These are phyloP conservation scores for Erysimum cheiri DNA, from an alignment of 441 rosid species.

Conservation along the genomic window DNA sequence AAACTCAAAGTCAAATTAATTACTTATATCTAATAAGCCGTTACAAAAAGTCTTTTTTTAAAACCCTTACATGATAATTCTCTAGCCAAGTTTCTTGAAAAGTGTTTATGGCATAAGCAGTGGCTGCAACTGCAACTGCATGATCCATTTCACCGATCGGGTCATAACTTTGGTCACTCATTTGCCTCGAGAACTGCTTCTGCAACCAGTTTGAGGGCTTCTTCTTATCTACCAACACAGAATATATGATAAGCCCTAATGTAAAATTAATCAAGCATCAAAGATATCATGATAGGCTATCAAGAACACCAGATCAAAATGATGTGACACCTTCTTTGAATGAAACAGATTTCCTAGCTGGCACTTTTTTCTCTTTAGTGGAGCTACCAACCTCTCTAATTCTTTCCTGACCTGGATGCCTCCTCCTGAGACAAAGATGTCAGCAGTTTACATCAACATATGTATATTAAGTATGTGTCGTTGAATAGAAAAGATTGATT, in stretches of 20 bases:
- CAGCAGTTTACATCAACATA: conserved; percentile 3
- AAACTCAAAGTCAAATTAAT: not conserved
- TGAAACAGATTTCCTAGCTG: conserved; percentile 52
- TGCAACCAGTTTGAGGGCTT: conserved; percentile 61
- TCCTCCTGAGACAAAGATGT: conserved; percentile 38
- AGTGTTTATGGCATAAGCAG: conserved; percentile 62
- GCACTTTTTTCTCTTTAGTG: conserved; percentile 41
- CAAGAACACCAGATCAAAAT: not conserved
- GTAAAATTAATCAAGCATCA: conserved; percentile 15
- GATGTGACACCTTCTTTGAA: conserved; percentile 60
- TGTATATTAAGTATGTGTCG: not conserved
- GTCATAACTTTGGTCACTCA: conserved; percentile 48
- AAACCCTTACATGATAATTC: conserved; percentile 30
- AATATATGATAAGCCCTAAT: conserved; percentile 3
- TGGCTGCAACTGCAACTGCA: conserved; percentile 74
- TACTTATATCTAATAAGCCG: not conserved
- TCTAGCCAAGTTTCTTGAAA: conserved; percentile 45
- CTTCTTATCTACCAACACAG: conserved; percentile 63
- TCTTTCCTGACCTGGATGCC: conserved; percentile 16
- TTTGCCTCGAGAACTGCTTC: conserved; percentile 59
- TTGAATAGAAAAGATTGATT: conserved; percentile 4
- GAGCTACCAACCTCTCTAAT: conserved; percentile 39
- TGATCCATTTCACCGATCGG: conserved; percentile 48
- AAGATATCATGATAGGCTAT: conserved; percentile 3
- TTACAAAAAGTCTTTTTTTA: not conserved